Conservation (phyloP, 2,329 filamentous ascomycete species). For the Ophiobolus disseminans region DNA sequence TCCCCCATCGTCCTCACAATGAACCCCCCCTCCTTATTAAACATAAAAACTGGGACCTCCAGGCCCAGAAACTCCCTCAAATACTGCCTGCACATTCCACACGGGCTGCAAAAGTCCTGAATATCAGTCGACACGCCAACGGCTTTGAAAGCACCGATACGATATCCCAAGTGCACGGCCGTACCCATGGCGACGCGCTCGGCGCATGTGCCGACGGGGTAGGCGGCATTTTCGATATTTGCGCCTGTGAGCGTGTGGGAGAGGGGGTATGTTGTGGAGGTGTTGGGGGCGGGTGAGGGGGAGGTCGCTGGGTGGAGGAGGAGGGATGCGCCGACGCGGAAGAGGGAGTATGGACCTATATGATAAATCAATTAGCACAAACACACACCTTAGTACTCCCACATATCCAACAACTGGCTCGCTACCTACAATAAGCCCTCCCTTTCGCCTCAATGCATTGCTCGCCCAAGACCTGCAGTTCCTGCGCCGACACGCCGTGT, state of each 20-base stretch:
- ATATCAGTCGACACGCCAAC: conserved; percentile 87
- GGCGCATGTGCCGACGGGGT: conserved; percentile 94
- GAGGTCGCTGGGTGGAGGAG: conserved; percentile 54
- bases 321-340: conserved; percentile 85
- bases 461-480: conserved; percentile 70
- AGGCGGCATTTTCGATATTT: conserved; percentile 83
- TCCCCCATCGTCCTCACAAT: conserved; percentile 73
- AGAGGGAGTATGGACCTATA: conserved; percentile 87
- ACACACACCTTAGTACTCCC: too few relatives aligned
- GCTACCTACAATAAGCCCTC: conserved; percentile 76
- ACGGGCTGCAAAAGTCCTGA: conserved; percentile 64
- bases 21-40: conserved; percentile 79
- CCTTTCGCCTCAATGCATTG: conserved; percentile 75
- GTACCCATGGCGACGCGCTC: conserved; percentile 86
- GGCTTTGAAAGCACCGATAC: conserved; percentile 62
- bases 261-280: conserved; percentile 39
- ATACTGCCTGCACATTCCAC: conserved; percentile 95
- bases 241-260: conserved; percentile 70
- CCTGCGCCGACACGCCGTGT: conserved; percentile 63
- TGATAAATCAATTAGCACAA: too few relatives aligned
- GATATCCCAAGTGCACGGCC: conserved; percentile 68
- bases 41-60: conserved; percentile 83
- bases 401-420: neutral
- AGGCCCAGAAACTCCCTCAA: conserved; percentile 57
- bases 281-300: conserved; percentile 9